Base-by-base conservation (phyloP, 805 yeast species). In the Hanseniaspora jakobsenii region DNA sequence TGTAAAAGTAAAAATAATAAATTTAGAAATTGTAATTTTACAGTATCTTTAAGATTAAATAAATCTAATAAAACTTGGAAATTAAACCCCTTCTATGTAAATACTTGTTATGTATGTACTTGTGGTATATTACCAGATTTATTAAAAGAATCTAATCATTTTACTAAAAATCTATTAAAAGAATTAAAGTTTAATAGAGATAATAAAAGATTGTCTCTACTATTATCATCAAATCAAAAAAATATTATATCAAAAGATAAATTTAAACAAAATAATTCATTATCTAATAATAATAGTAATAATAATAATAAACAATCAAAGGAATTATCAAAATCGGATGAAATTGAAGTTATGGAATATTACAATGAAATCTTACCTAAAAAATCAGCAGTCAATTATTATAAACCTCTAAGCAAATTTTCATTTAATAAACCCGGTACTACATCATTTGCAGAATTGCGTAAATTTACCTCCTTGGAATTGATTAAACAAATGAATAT, bases 401-500 rank as follows among this genome's bases (percentile, higher is more conserved):
- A 35, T 21, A 35, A 42, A 13, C 22, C 34, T 22, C 19, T 42
- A 14, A 34, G 35, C 14, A 35, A 29, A n/a, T 42, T 42, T 37
- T 28, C 37, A 7, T 9, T 42, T 18, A 36, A 42, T 18, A 23
- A 42, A 17, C 46, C 46, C 3, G 46, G 46, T 4, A 28, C 46
- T 18, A 21, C 28, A 26, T 28, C 31, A 7, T 42, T 42, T 42
- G 23, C 32, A 18, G 39, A 32, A 8, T 21, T 42, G 2, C 32
- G 46, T 28, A 34, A 42, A 24, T 28, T 35, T 16, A 42, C 35
- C 6, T 22, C 32, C 13, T 19, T 16, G 6, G 39, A 42, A 29
- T 23, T 42, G 23, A 28, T 24, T 12, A 19, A 26, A 12, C 46
- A 42, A 17, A 16, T 42, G 19, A 27, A 31, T 4, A 21, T 42